These are phyloP conservation scores for Podaxis rugospora DNA, from an alignment of 768 basidiomycete species.

Conservation along the genomic window DNA sequence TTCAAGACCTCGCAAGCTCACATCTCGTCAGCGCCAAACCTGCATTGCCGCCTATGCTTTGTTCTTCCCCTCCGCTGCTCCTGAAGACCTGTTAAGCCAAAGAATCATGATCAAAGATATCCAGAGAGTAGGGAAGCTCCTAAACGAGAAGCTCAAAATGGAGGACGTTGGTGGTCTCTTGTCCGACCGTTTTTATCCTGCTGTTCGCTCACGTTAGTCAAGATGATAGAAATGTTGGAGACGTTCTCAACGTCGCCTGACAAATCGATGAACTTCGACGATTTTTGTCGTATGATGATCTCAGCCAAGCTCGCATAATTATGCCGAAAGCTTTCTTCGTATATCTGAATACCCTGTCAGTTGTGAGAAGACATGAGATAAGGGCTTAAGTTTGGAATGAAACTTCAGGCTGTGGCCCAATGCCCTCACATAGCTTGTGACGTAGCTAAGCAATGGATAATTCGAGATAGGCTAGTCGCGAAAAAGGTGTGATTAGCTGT, in stretches of 20 bases:
- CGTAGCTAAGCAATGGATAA: no score
- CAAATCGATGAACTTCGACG: slow-evolving; percentile 59
- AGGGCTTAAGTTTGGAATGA: no score
- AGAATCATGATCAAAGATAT: slow-evolving; percentile 67
- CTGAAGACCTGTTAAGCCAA: slow-evolving; percentile 43
- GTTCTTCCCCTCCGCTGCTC: slow-evolving; percentile 61
- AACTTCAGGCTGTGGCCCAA: no score
- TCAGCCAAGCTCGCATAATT: slow-evolving; percentile 49
- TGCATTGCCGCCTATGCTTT: slow-evolving; percentile 61
- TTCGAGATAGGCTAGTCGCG: no score
- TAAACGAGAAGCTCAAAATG: slow-evolving; percentile 68
- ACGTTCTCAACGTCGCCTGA: slow-evolving; percentile 68
- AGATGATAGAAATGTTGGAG: slow-evolving; percentile 82
- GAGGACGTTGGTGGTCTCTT: slow-evolving; percentile 54
- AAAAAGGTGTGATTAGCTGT: no score
- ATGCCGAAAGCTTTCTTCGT: neutral
- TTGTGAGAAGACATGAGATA: no score
- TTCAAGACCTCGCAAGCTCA: slow-evolving; percentile 27
- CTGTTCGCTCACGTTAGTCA: neutral
- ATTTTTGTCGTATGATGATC: slow-evolving; percentile 77
- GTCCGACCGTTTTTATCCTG: neutral
- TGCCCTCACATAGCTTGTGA: no score
- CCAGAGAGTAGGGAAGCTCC: slow-evolving; percentile 48
- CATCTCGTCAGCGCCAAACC: slow-evolving; percentile 45
- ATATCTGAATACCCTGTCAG: no score